Conservation (phyloP, 2,329 filamentous ascomycete species). For the Colletotrichum liaoningense region DNA sequence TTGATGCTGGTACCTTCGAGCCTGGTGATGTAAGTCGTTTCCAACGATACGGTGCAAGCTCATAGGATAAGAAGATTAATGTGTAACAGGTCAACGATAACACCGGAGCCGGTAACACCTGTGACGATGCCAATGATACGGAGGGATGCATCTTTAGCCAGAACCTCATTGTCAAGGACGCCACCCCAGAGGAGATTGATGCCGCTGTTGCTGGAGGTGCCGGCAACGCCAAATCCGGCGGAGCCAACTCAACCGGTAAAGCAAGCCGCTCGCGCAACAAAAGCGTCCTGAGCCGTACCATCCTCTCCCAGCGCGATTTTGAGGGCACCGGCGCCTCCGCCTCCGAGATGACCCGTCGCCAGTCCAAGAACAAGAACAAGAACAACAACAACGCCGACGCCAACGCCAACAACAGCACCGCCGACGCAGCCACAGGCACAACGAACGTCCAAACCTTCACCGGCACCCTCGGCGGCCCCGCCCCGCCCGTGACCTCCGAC, state of each 20-base stretch:
- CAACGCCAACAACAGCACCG: background rate
- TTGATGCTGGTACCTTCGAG: slow-evolving; percentile 72
- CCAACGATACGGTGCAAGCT: too few species aligned
- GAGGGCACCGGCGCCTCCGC: slow-evolving; percentile 41
- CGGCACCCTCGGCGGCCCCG: slow-evolving; percentile 54
- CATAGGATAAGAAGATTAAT: background rate
- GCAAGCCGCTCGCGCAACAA: background rate
- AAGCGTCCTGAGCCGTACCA: background rate
- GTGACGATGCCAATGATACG: slow-evolving; percentile 58
- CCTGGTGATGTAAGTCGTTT: slow-evolving; percentile 62
- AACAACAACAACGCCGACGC: slow-evolving; percentile 11
- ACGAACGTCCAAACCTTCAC: slow-evolving; percentile 59
- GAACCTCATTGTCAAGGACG: slow-evolving; percentile 64
- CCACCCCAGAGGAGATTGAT: slow-evolving; percentile 61
- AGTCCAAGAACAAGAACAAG: slow-evolving; percentile 41
- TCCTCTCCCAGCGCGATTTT: background rate
- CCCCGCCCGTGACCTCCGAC: slow-evolving; percentile 54
- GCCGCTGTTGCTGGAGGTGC: slow-evolving; percentile 54
- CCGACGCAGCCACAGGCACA: slow-evolving; percentile 33
- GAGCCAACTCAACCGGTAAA: background rate
- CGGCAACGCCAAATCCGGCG: background rate
- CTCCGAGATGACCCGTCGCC: slow-evolving; percentile 51
- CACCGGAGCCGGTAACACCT: slow-evolving; percentile 51
- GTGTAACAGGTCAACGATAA: slow-evolving; percentile 17
- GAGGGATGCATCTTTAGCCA: slow-evolving; percentile 66